Evolutionary conservation across 768 basidiomycete genomes (phyloP), one percentile per base, ranked within the genome.

Genomic region (Leucocoprinus leucothites): DNA sequence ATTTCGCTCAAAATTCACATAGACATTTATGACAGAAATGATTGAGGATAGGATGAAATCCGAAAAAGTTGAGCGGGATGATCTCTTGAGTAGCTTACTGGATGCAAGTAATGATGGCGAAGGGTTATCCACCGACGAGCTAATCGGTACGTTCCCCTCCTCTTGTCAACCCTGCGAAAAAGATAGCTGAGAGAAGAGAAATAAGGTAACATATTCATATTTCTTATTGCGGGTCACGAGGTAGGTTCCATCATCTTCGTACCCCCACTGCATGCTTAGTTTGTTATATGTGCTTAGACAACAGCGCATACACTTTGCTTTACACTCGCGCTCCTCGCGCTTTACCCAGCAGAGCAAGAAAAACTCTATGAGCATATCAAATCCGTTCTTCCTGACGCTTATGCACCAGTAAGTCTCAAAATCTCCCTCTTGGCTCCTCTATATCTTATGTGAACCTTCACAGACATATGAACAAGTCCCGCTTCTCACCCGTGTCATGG

Each of bases 221-320:
- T 75, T 47, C 61, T 84, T n/a, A 60, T 84, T 11, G 84, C 83
- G 26, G 82, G 84, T 16, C 80, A 82, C 56, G 82, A 82, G 71
- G 79, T 80, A 31, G n/a, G 5, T 60, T 31, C n/a, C n/a, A 31
- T 9, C n/a, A 26, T 53, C 25, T 2, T 21, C 3, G 16, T 9
- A 13, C 18, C 13, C 8, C 5, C n/a, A n/a, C 16, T 22, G 16
- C 34, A 2, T 25, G 1, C 16, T 40, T 1, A n/a, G n/a, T n/a
- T n/a, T n/a, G n/a, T n/a, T n/a, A n/a, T n/a, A n/a, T n/a, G n/a
- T n/a, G n/a, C n/a, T n/a, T n/a, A 75, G 71, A 75, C 72, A 3
- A 67, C 72, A 9, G 69, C 72, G 3, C 72, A 76, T 59, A 74
- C 76, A 2, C 57, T 77, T 14, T n/a, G n/a, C n/a, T n/a, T n/a